Conservation (phyloP, 2,329 filamentous ascomycete species). For the Ceratocystis cacaofunesta region DNA sequence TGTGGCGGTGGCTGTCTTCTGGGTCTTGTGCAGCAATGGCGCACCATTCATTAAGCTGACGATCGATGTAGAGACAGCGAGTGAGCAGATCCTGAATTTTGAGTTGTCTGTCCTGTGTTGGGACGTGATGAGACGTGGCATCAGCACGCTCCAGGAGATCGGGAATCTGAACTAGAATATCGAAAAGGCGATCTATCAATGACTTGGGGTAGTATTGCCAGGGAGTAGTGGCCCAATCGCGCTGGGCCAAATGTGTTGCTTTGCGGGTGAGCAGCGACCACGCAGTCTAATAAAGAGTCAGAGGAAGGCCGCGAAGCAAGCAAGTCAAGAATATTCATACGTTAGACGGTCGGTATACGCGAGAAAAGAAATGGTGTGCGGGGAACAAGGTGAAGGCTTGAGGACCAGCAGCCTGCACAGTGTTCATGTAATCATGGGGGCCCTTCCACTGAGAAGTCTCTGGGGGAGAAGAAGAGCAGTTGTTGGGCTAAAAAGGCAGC, state of each 20-base stretch:
- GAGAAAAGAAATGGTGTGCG: constrained; percentile 42
- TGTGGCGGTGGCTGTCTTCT: constrained; percentile 13
- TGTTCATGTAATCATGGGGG: constrained; percentile 24
- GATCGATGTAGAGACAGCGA: constrained; percentile 34
- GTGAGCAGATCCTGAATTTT: constrained; percentile 35
- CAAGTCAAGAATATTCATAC: constrained; percentile 26
- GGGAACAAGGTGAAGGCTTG: constrained; percentile 36
- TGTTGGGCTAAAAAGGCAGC: constrained; percentile 29
- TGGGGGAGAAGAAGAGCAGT: constrained; percentile 25
- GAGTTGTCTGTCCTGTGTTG: constrained; percentile 29
- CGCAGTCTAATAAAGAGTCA: constrained; percentile 26
- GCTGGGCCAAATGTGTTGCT: constrained; percentile 35
- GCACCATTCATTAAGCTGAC: constrained; percentile 35
- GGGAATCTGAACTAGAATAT: constrained; percentile 34
- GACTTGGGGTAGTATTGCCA: constrained; percentile 39
- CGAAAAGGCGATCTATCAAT: constrained; percentile 36
- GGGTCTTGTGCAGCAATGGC: constrained; percentile 22
- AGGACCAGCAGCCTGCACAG: constrained; percentile 31
- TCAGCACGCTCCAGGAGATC: constrained; percentile 33
- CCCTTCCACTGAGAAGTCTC: constrained; percentile 27
- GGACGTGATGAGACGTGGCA: constrained; percentile 26
- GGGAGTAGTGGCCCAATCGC: constrained; percentile 37
- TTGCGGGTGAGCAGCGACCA: constrained; percentile 36
- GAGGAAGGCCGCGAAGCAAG: neutral
- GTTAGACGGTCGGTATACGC: constrained; percentile 38